Percentiles rank a stretch among this genome's conserved stretches.
Evolutionary conservation across 306 rosid genomes (phyloP).

Genomic region (Prunus salicina): DNA sequence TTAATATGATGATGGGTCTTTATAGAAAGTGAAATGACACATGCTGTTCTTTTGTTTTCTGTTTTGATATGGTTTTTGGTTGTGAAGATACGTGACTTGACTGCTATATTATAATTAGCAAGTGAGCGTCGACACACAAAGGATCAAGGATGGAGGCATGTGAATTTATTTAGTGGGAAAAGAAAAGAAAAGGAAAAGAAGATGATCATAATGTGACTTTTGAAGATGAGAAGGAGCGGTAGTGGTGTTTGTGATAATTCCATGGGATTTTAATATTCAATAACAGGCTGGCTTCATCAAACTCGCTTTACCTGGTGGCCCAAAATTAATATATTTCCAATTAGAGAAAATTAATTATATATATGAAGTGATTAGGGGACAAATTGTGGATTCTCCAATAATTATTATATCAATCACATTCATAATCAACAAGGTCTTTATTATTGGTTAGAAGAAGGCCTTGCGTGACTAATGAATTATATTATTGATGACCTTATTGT

Average conservation of each 20-base stretch:
- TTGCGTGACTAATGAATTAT: too few species aligned
- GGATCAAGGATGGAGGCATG: not conserved
- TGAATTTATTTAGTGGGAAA: not conserved
- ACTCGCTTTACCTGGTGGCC: not conserved
- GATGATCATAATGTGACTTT: not conserved
- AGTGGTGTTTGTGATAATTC: not conserved
- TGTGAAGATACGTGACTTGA: slow-evolving; percentile 21
- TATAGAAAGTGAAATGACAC: slow-evolving; percentile 13
- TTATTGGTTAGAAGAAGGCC: too few species aligned
- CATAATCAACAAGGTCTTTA: too few species aligned
- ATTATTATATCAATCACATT: too few species aligned
- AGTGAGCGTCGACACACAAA: not conserved
- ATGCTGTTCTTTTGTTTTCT: slow-evolving; percentile 20
- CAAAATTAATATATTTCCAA: not conserved
- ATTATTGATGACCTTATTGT: too few species aligned
- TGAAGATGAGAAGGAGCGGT: not conserved
- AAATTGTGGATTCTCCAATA: too few species aligned
- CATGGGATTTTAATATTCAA: not conserved
- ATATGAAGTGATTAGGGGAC: not conserved
- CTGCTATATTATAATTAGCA: not conserved
- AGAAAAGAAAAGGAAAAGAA: too few species aligned
- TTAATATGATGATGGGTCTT: not conserved
- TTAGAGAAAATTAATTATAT: not conserved
- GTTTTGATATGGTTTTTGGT: slow-evolving; percentile 25
- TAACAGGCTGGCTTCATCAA: not conserved